These are phyloP conservation scores for Macadamia tetraphylla DNA, from an alignment of 164 flowering plant genomes.

Conservation along the genomic window DNA sequence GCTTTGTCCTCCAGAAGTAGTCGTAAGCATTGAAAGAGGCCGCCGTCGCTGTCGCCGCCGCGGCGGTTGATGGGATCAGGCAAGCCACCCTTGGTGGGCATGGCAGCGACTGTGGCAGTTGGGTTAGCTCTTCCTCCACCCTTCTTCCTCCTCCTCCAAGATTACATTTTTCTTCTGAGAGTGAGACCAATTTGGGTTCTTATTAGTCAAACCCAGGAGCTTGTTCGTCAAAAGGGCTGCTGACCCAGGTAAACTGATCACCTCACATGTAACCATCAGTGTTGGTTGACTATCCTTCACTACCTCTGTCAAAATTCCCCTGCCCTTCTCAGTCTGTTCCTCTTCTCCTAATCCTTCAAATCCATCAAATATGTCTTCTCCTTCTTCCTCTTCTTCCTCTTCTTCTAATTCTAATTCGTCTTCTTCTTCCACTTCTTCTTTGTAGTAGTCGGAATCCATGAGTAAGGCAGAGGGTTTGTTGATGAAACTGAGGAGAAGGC, in stretches of 20 bases:
- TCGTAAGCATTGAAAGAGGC: constrained; percentile 53
- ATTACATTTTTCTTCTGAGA: constrained; percentile 14
- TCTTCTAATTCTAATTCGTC: constrained; percentile 10
- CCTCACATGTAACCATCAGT: constrained; percentile 20
- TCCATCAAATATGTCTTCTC: constrained; percentile 10
- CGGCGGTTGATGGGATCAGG: constrained; percentile 20
- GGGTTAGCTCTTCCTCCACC: constrained; percentile 8
- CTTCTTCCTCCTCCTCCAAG: constrained; percentile 5
- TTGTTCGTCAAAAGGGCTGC: constrained; percentile 35
- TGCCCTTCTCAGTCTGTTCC: constrained; percentile 4
- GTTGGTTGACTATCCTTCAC: not conserved
- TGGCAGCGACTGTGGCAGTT: constrained; percentile 33
- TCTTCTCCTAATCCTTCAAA: not conserved
- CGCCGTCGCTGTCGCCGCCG: not conserved
- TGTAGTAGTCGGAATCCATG: not conserved
- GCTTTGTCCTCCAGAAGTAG: constrained; percentile 43
- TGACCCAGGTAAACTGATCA: constrained; percentile 34
- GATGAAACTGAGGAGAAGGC: constrained; percentile 50
- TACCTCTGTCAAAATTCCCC: constrained; percentile 8
- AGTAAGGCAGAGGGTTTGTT: not conserved
- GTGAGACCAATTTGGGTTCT: constrained; percentile 34
- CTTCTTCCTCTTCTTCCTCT: constrained; percentile 15
- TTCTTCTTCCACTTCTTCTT: constrained; percentile 12
- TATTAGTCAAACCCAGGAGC: constrained; percentile 28
- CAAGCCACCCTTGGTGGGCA: constrained; percentile 17